Evolutionary conservation across 805 yeast genomes (phyloP).

Genomic region (Yarrowia divulgata): DNA sequence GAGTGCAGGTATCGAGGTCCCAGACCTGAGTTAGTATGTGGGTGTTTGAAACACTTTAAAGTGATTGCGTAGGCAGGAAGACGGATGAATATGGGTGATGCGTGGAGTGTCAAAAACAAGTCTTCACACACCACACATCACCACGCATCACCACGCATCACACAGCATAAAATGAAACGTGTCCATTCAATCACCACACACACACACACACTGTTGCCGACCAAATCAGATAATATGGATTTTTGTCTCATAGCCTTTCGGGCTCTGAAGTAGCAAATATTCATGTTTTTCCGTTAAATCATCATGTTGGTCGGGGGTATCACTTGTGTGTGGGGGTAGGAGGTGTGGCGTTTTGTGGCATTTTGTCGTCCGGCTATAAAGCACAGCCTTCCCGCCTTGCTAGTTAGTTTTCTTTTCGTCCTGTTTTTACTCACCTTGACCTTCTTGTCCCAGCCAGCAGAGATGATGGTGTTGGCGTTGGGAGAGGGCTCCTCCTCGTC

Average conservation of each 20-base stretch:
- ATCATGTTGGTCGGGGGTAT: constrained; percentile 5
- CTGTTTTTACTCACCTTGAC: constrained; percentile 87
- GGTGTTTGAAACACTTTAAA: no score
- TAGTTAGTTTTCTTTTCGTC: background rate
- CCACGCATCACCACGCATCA: no score
- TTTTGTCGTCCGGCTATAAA: no score
- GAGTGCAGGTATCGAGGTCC: constrained; percentile 84
- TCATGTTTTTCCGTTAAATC: constrained; percentile 41
- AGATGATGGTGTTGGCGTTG: constrained; percentile 75
- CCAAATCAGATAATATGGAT: constrained; percentile 42
- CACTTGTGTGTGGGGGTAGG: background rate
- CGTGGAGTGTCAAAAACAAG: no score
- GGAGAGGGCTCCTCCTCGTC: constrained; percentile 49
- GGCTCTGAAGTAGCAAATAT: constrained; percentile 99
- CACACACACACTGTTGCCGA: background rate
- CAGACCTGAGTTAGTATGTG: constrained; percentile 70
- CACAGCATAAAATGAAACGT: no score
- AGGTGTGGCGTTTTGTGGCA: background rate
- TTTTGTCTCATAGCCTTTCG: constrained; percentile 88
- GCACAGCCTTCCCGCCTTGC: no score
- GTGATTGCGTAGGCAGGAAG: no score
- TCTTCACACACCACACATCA: no score
- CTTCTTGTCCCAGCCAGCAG: constrained; percentile 99
- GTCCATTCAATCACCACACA: background rate
- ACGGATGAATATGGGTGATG: no score